Evolutionary conservation across 2,329 filamentous ascomycete genomes (phyloP), one percentile per base, ranked within the genome.

Genomic region (Thermomyces lanuginosus): DNA sequence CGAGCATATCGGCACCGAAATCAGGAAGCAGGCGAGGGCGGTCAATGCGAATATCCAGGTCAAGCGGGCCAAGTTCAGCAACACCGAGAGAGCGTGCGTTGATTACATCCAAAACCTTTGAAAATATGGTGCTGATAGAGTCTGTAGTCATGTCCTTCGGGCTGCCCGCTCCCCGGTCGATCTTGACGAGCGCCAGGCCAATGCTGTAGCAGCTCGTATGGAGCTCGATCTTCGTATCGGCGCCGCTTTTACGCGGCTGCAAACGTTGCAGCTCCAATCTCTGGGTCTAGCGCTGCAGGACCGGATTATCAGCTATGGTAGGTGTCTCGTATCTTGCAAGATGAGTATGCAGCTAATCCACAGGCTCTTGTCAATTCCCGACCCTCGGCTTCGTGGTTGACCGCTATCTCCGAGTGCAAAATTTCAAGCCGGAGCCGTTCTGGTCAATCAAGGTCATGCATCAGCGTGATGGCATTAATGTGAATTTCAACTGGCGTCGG

Each of bases 361-460:
- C 31, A 80, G 80, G 69, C 8, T 92, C 84, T 3, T 98, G 89
- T 39, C 89, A 98, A 49, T 98, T 98, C 43, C 89, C 89, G 1
- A 95, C 89, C 0, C 63, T 98, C 4, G 89, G 89, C 0, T 98
- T 98, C 39, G 86, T 98, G 1, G 89, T 98, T 5, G 89, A 98
- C 51, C 72, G 86, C 24, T 98, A 95, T 50, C 81, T 92, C 42
- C 74, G 80, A 26, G 89, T 98, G 27, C 75, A 81, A 36, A 92
- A 92, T 41, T 98, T 98, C 50, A 73, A 89, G 1, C 78, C 86
- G 0, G 89, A 98, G 46, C 61, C 69, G 0, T 98, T 95, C 51
- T 98, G 89, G 89, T 68, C 69, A 33, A 92, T 98, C 59, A 86
- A 76, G 40, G 65, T 98, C 20, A 72, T 71, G 43, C 79, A 93